phyloP scores from a whole-genome alignment of 2,329 filamentous ascomycete species.

The Aspergillus pseudotamarii region DNA sequence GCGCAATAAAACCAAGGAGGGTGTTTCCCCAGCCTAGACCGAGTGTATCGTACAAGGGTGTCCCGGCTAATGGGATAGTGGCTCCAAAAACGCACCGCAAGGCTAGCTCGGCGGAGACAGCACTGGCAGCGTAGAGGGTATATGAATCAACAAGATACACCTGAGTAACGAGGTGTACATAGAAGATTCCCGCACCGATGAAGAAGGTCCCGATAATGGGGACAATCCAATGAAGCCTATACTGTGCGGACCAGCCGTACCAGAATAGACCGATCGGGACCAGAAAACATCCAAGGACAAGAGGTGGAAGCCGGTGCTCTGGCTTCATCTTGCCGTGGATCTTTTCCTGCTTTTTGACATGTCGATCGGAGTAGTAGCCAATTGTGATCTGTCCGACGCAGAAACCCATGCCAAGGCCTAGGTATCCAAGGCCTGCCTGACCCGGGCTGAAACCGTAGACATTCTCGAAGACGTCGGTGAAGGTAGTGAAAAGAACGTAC shows the following conservation, averaged over 20 bases:
- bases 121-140: constrained; percentile 18
- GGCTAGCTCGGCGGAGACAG: constrained; percentile 18
- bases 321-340: constrained; percentile 36
- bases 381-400: constrained; percentile 32
- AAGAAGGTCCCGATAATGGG: constrained; percentile 29
- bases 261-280: constrained; percentile 43
- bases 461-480: constrained; percentile 35
- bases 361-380: constrained; percentile 20
- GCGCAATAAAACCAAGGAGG: constrained; percentile 17
- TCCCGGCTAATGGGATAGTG: constrained; percentile 16
- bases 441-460: constrained; percentile 34
- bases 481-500: constrained; percentile 49
- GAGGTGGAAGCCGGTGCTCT: constrained; percentile 54
- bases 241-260: constrained; percentile 27
- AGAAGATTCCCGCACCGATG: constrained; percentile 37
- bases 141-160: constrained; percentile 22
- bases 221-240: constrained; percentile 25
- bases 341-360: constrained; percentile 15
- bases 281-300: constrained; percentile 54
- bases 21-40: constrained; percentile 22
- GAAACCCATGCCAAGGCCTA: constrained; percentile 36
- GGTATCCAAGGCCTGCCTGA: constrained; percentile 31
- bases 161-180: constrained; percentile 17
- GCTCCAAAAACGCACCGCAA: constrained; percentile 21
- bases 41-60: constrained; percentile 15